Evolutionary conservation across 345 rosid species (phyloP).

Genomic region (Brassica juncea): DNA sequence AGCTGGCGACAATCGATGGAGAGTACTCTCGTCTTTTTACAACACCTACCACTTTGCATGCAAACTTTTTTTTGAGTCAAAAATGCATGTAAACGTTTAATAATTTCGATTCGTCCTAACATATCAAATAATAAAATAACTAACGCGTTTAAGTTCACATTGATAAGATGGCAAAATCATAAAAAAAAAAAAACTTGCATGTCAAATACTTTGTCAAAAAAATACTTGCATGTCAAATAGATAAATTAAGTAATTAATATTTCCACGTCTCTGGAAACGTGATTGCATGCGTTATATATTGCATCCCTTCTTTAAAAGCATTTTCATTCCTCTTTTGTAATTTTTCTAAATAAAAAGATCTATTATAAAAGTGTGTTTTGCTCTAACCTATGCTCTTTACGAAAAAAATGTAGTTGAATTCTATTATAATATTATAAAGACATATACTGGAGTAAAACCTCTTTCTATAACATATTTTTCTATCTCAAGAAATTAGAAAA

Average conservation of each 20-base stretch:
- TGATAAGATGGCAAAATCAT: not conserved
- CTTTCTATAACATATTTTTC: no score
- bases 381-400: no score
- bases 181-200: not conserved
- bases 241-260: no score
- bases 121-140: not conserved
- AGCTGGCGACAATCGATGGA: not conserved
- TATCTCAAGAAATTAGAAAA: no score
- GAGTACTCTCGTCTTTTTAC: not conserved
- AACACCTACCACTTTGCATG: not conserved
- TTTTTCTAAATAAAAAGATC: no score
- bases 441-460: no score
- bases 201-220: no score
- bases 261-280: not conserved
- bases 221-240: not conserved
- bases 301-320: no score
- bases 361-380: no score
- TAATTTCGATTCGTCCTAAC: not conserved
- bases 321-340: no score
- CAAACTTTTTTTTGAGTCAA: not conserved
- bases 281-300: not conserved
- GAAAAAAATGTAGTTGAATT: no score
- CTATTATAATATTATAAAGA: no score
- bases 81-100: not conserved
- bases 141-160: not conserved